These are phyloP conservation scores for Akanthomyces lecanii DNA, from an alignment of 2,329 filamentous ascomycete genomes.

Conservation along the genomic window DNA sequence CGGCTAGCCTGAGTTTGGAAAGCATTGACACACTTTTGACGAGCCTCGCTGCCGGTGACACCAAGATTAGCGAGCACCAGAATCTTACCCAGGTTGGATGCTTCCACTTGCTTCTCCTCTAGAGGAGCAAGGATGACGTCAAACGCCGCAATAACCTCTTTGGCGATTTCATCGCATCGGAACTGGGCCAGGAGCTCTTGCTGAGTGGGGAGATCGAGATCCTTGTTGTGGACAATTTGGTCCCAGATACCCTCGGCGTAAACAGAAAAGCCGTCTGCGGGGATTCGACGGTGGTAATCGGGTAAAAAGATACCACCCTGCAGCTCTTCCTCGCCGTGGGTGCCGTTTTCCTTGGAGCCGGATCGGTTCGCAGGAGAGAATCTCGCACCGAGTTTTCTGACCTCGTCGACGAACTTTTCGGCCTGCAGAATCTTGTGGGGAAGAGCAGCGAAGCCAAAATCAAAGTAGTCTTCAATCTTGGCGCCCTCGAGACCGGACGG, in stretches of 20 bases:
- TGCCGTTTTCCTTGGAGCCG: slow-evolving; percentile 47
- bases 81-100: slow-evolving; percentile 66
- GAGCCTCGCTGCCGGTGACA: slow-evolving; percentile 63
- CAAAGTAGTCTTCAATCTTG: slow-evolving; percentile 93
- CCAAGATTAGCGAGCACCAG: slow-evolving; percentile 73
- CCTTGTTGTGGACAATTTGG: slow-evolving; percentile 98
- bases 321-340: slow-evolving; percentile 64
- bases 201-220: slow-evolving; percentile 91
- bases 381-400: slow-evolving; percentile 71
- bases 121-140: slow-evolving; percentile 77
- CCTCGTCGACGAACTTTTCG: slow-evolving; percentile 80
- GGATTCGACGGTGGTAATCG: slow-evolving; percentile 93
- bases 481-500: slow-evolving; percentile 83
- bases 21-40: slow-evolving; percentile 69
- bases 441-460: slow-evolving; percentile 93
- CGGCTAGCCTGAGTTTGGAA: slow-evolving; percentile 89
- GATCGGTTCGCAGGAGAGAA: slow-evolving; percentile 80
- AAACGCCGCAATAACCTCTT: slow-evolving; percentile 81
- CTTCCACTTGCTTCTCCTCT: slow-evolving; percentile 79
- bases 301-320: slow-evolving; percentile 82
- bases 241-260: slow-evolving; percentile 97
- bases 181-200: slow-evolving; percentile 97
- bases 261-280: slow-evolving; percentile 91
- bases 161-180: slow-evolving; percentile 91
- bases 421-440: slow-evolving; percentile 96